These are phyloP conservation scores for Neurospora sp. DNA, from an alignment of 495 filamentous ascomycete species.

Conservation along the genomic window DNA sequence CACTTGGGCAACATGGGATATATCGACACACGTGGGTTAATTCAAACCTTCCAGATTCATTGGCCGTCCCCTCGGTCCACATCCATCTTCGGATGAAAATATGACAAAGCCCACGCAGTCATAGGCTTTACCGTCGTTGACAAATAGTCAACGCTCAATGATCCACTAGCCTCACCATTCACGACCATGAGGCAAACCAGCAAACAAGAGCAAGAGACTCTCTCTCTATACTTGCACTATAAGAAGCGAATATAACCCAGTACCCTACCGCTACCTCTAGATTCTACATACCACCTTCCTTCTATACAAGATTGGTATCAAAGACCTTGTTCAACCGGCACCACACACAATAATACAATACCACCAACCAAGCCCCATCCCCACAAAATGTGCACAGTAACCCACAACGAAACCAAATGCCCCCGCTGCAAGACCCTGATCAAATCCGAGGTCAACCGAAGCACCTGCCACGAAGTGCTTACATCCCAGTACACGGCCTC, in stretches of 20 bases:
- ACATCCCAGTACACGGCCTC: neutral
- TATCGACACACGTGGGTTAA: neutral
- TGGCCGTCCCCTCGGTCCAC: neutral
- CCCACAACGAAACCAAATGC: neutral
- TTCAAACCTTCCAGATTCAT: neutral
- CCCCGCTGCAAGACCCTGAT: neutral
- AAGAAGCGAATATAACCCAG: too few species aligned
- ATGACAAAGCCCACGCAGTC: neutral
- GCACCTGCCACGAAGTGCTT: neutral
- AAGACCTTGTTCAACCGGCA: too few species aligned
- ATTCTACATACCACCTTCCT: too few species aligned
- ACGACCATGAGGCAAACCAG: too few species aligned
- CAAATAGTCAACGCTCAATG: neutral
- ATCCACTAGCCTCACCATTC: neutral
- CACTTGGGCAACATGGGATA: too few species aligned
- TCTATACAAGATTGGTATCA: too few species aligned
- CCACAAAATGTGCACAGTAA: neutral
- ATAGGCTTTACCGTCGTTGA: too few species aligned
- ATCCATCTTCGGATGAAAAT: neutral
- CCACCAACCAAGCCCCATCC: neutral
- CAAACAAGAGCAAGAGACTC: too few species aligned
- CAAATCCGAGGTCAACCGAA: neutral
- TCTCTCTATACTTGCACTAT: too few species aligned
- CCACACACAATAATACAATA: too few species aligned
- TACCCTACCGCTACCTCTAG: too few species aligned